A percentile compares a stretch with the other conserved stretches of the same genome.
Evolutionary conservation across 106 monocot genomes (phyloP).

Genomic region (Platanthera zijinensis): DNA sequence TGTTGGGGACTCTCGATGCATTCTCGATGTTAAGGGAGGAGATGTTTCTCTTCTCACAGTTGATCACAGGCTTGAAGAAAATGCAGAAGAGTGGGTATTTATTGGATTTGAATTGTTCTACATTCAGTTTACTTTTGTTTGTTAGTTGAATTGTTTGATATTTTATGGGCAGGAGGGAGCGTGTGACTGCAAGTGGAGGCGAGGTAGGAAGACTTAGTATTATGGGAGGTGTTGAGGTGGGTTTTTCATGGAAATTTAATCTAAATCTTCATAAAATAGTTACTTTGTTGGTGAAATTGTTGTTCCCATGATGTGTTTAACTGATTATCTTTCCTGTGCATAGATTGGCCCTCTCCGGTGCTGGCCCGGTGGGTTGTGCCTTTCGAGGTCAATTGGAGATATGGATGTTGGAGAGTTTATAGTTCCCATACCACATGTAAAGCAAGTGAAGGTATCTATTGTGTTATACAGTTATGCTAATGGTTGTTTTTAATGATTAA

Average conservation of each 20-base stretch:
- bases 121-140: slow-evolving; percentile 3
- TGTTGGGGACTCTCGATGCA: slow-evolving; percentile 88
- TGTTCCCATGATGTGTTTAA: not conserved
- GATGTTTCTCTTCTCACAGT: slow-evolving; percentile 70
- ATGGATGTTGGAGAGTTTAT: slow-evolving; percentile 95
- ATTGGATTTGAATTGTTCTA: not conserved
- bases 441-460: slow-evolving; percentile 80
- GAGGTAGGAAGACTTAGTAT: slow-evolving; percentile 75
- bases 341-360: slow-evolving; percentile 90
- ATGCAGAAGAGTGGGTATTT: slow-evolving; percentile 66
- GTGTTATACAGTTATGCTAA: too few relatives aligned
- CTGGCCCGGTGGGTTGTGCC: slow-evolving; percentile 91
- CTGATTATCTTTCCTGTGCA: not conserved
- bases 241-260: slow-evolving; percentile 1
- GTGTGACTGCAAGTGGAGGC: slow-evolving; percentile 71
- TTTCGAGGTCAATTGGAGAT: slow-evolving; percentile 90
- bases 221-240: slow-evolving; percentile 68
- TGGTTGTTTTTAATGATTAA: too few relatives aligned
- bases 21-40: slow-evolving; percentile 72
- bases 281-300: not conserved
- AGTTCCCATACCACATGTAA: slow-evolving; percentile 86
- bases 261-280: not conserved
- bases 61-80: slow-evolving; percentile 92
- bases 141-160: not conserved
- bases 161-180: slow-evolving; percentile 44